These are phyloP conservation scores for Monosporascus ibericus DNA, from an alignment of 2,329 filamentous ascomycete genomes.

Conservation along the genomic window DNA sequence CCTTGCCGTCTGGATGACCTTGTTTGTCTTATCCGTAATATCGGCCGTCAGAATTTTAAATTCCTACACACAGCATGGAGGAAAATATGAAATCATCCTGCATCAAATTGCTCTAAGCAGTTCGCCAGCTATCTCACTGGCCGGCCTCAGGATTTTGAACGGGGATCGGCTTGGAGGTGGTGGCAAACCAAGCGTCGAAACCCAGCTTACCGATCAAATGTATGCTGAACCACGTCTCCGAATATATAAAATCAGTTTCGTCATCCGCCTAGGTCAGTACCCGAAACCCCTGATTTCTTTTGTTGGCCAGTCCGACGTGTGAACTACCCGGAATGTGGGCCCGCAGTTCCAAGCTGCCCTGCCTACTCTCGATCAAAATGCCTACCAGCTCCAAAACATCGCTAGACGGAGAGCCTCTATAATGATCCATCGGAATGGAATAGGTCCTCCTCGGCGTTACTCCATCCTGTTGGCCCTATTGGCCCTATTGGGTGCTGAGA, in stretches of 20 bases:
- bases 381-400: too few species aligned
- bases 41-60: too few species aligned
- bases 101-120: slow-evolving; percentile 13
- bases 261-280: slow-evolving; percentile 10
- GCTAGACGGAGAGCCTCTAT: background rate
- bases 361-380: too few species aligned
- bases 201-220: slow-evolving; percentile 15
- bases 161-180: slow-evolving; percentile 13
- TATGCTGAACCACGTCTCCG: slow-evolving; percentile 12
- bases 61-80: slow-evolving; percentile 13
- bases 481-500: slow-evolving; percentile 11
- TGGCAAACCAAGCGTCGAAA: slow-evolving; percentile 5
- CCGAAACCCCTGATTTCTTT: too few species aligned
- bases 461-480: too few species aligned
- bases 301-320: too few species aligned
- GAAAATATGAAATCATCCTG: slow-evolving; percentile 11
- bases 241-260: slow-evolving; percentile 17
- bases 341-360: too few species aligned
- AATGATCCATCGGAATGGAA: background rate
- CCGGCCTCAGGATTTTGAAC: slow-evolving; percentile 7
- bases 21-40: background rate
- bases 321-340: too few species aligned
- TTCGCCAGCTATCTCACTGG: slow-evolving; percentile 15
- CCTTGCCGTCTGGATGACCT: too few species aligned
- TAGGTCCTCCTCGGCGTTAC: slow-evolving; percentile 16